A percentile compares a stretch with the other conserved stretches of the same genome.
Conservation (phyloP, 1,284 basidiomycete genomes). For the Quambalaria eucalypti region DNA sequence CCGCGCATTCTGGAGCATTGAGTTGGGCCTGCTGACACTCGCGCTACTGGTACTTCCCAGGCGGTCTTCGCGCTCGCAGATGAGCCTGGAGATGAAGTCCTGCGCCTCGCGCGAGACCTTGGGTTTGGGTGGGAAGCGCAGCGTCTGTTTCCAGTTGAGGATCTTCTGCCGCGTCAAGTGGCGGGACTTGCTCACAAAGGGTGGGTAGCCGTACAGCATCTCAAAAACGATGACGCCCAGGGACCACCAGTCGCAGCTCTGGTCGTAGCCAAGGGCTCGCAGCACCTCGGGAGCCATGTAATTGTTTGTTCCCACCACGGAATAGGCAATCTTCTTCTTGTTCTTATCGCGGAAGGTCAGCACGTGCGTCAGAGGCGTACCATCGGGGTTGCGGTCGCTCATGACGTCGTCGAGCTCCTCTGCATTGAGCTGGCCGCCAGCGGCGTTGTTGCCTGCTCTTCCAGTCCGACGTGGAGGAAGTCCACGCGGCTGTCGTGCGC, state of each 20-base stretch:
- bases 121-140: conserved; percentile 77
- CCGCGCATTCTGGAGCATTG: conserved; percentile 63
- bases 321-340: conserved; percentile 77
- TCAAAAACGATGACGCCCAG: conserved; percentile 72
- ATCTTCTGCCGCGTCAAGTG: conserved; percentile 44
- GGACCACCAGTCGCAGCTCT: conserved; percentile 96
- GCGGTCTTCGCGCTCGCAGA: conserved; percentile 89
- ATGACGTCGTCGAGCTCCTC: conserved; percentile 33
- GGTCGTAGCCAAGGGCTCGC: conserved; percentile 71
- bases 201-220: conserved; percentile 64
- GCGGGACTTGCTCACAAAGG: conserved; percentile 50
- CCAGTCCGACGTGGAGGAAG: too few species aligned
- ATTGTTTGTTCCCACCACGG: conserved; percentile 58
- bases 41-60: conserved; percentile 65
- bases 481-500: conserved; percentile 57
- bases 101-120: conserved; percentile 74
- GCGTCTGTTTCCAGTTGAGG: conserved; percentile 77
- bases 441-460: neutral
- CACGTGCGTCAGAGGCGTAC: conserved; percentile 40
- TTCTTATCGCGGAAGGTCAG: conserved; percentile 87
- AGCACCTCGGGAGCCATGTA: conserved; percentile 91
- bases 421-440: conserved; percentile 11
- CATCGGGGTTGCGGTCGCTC: conserved; percentile 38
- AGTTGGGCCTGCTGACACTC: conserved; percentile 65
- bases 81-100: conserved; percentile 72